Evolutionary conservation across 495 filamentous ascomycete species (phyloP), one percentile per base, ranked within the genome.

Genomic region (Podospora appendiculata): DNA sequence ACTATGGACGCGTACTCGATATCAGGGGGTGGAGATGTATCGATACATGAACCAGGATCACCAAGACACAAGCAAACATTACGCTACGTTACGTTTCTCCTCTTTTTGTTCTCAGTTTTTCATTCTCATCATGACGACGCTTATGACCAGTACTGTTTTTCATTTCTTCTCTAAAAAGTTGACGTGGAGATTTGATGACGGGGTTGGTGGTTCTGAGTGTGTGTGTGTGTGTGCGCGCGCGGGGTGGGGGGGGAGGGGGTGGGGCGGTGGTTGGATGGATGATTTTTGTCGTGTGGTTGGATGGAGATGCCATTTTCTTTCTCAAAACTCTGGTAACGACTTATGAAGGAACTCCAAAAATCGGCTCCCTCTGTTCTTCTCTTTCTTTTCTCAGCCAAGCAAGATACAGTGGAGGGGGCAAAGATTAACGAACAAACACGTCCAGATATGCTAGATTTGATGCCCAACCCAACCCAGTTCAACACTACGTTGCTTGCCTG

Each of bases 81-180:
- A 25, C 25, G 25, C 25, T 25, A 25, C 25, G 25, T 25, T 5
- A 25, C 25, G 25, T 40, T 25, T 45, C 52, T 50, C 32, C 39
- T 52, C 32, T 42, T 51, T 41, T 45, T 51, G 2, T 9, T 44
- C 8, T 32, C 11, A 17, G 19, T 50, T 51, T 51, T 53, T n/a
- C 32, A 44, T 60, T 58, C 55, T 54, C 41, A 51, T 41, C 41
- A 35, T 66, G 18, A 63, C 47, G 59, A 62, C 51, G 53, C 32
- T 73, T 60, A 71, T 64, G 68, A 71, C 64, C 63, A 58, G 11
- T 50, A 16, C 32, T 39, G 32, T 39, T 9, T n/a, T 17, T 33
- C 41, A 12, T 50, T 42, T 45, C 17, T 60, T 59, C 54, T 68
- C 67, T 58, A 32, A 60, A 65, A 53, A 34, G 47, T 47, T 25